These are phyloP conservation scores for Lipomyces lipofer DNA, from an alignment of 805 yeast species.

Conservation along the genomic window DNA sequence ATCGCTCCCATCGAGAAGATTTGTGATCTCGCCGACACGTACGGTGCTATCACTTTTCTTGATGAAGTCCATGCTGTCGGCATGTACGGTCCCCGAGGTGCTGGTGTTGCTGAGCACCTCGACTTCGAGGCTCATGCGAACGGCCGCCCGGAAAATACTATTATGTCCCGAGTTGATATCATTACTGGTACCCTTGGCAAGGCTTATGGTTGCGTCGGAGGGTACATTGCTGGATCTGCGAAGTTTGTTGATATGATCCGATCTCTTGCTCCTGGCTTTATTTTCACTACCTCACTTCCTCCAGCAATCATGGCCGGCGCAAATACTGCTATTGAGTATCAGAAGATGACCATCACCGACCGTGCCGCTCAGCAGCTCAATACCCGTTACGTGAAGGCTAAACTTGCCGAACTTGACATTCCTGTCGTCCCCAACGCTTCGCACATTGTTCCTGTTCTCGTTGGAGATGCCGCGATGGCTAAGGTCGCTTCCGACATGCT, in stretches of 20 bases:
- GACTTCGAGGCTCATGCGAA: conserved; percentile 80
- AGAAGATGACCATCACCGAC: conserved; percentile 71
- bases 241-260: conserved; percentile 91
- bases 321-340: conserved; percentile 79
- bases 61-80: conserved; percentile 99
- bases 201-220: conserved; percentile 96
- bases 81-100: conserved; percentile 98
- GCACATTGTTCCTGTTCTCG: conserved; percentile 91
- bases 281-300: conserved; percentile 94
- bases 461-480: conserved; percentile 93
- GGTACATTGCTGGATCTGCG: conserved; percentile 89
- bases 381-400: conserved; percentile 79
- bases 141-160: conserved; percentile 61
- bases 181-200: conserved; percentile 97
- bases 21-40: conserved; percentile 94
- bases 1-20: conserved; percentile 90
- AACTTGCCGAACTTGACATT: conserved; percentile 67
- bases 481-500: conserved; percentile 87
- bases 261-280: conserved; percentile 95
- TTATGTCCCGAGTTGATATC: conserved; percentile 89
- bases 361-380: conserved; percentile 82
- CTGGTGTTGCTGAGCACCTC: conserved; percentile 97
- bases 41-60: conserved; percentile 93
- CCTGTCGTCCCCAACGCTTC: conserved; percentile 98
- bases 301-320: conserved; percentile 99